Conservation (phyloP, 2,329 filamentous ascomycete genomes). For the Colletotrichum truncatum region DNA sequence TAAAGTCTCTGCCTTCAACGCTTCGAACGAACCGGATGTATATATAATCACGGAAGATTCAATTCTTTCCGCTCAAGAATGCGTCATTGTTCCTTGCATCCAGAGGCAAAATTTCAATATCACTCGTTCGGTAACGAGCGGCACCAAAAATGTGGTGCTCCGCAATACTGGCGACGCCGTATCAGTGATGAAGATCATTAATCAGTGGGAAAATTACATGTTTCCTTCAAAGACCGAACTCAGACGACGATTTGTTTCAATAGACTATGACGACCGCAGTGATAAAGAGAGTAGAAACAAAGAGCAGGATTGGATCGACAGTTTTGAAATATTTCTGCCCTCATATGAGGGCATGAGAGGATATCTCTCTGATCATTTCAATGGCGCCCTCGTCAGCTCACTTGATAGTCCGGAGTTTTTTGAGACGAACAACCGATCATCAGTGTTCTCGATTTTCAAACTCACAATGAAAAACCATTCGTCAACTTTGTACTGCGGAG, state of each 20-base stretch:
- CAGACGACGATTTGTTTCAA: too few species aligned
- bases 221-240: background rate
- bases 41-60: background rate
- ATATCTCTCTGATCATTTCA: background rate
- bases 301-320: too few species aligned
- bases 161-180: background rate
- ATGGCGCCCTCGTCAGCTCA: background rate
- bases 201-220: background rate
- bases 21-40: background rate
- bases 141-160: background rate
- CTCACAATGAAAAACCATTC: background rate
- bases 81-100: background rate
- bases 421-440: background rate
- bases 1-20: background rate
- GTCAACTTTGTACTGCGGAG: background rate
- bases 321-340: too few species aligned
- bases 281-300: too few species aligned
- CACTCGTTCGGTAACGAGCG: background rate
- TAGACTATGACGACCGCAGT: too few species aligned
- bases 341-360: background rate
- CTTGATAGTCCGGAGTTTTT: background rate
- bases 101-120: conserved; percentile 2
- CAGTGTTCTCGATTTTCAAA: background rate
- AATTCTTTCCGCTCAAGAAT: background rate
- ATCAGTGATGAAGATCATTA: background rate